Conservation (phyloP, 306 rosid genomes). For the Fagus sylvatica region DNA sequence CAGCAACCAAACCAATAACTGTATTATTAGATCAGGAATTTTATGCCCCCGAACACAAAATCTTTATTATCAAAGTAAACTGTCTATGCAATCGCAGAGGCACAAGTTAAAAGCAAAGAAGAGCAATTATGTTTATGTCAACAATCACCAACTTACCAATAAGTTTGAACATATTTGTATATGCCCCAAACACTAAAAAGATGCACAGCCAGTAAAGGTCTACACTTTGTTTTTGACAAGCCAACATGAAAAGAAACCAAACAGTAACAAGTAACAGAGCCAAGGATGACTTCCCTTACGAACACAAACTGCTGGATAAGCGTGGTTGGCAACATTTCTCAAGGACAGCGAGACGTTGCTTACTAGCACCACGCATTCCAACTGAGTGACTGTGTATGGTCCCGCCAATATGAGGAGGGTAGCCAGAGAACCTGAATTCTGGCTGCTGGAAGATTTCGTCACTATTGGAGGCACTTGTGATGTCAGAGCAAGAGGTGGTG, state of each 20-base stretch:
- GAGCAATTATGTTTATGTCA: background rate
- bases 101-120: background rate
- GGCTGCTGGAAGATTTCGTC: slow-evolving; percentile 34
- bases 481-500: slow-evolving; percentile 36
- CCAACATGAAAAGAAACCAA: slow-evolving; percentile 14
- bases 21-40: background rate
- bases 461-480: slow-evolving; percentile 31
- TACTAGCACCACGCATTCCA: slow-evolving; percentile 35
- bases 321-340: slow-evolving; percentile 22
- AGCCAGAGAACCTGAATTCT: slow-evolving; percentile 47
- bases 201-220: slow-evolving; percentile 20
- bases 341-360: slow-evolving; percentile 42
- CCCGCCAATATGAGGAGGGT: slow-evolving; percentile 44
- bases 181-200: slow-evolving; percentile 21
- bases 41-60: background rate
- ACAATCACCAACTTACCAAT: slow-evolving; percentile 18
- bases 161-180: slow-evolving; percentile 5
- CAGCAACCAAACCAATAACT: background rate
- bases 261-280: slow-evolving; percentile 34
- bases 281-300: slow-evolving; percentile 78
- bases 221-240: slow-evolving; percentile 9
- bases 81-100: background rate
- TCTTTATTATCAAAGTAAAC: background rate
- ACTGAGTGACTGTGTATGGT: slow-evolving; percentile 27
- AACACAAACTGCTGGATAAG: slow-evolving; percentile 27